phyloP scores from a whole-genome alignment of 2,329 filamentous ascomycete genomes.

The Clonostachys byssicola region DNA sequence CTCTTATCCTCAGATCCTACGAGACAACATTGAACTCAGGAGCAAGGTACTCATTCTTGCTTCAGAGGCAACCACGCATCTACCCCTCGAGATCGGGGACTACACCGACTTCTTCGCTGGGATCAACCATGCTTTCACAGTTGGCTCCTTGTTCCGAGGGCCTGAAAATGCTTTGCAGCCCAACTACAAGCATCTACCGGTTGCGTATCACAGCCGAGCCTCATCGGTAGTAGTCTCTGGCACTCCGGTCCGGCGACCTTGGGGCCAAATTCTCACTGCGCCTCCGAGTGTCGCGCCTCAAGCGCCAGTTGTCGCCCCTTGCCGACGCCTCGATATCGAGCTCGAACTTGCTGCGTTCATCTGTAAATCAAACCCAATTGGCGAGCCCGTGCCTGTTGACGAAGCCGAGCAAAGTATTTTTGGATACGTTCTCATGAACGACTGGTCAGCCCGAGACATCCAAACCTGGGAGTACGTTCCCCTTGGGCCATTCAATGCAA shows the following conservation, averaged over 20 bases:
- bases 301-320: slow-evolving; percentile 45
- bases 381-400: slow-evolving; percentile 58
- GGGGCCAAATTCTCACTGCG: slow-evolving; percentile 62
- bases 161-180: slow-evolving; percentile 70
- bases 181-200: slow-evolving; percentile 76
- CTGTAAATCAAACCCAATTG: slow-evolving; percentile 60
- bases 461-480: slow-evolving; percentile 59
- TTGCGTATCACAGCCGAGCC: slow-evolving; percentile 76
- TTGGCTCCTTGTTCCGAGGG: slow-evolving; percentile 70
- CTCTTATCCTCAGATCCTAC: slow-evolving; percentile 21
- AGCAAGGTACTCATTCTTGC: slow-evolving; percentile 16
- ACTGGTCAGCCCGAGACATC: slow-evolving; percentile 61
- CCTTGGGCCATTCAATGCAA: slow-evolving; percentile 58
- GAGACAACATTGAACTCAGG: slow-evolving; percentile 25
- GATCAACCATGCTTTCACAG: slow-evolving; percentile 66
- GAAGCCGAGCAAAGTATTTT: slow-evolving; percentile 69
- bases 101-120: slow-evolving; percentile 85
- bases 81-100: slow-evolving; percentile 75
- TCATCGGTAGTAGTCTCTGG: slow-evolving; percentile 72
- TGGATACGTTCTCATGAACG: slow-evolving; percentile 62
- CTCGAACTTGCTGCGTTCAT: slow-evolving; percentile 75
- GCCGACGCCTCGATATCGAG: slow-evolving; percentile 66
- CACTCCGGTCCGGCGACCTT: slow-evolving; percentile 67
- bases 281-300: slow-evolving; percentile 38
- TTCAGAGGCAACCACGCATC: slow-evolving; percentile 54